Conservation (phyloP, 331 rosid genomes). For the Arachis monticola region DNA sequence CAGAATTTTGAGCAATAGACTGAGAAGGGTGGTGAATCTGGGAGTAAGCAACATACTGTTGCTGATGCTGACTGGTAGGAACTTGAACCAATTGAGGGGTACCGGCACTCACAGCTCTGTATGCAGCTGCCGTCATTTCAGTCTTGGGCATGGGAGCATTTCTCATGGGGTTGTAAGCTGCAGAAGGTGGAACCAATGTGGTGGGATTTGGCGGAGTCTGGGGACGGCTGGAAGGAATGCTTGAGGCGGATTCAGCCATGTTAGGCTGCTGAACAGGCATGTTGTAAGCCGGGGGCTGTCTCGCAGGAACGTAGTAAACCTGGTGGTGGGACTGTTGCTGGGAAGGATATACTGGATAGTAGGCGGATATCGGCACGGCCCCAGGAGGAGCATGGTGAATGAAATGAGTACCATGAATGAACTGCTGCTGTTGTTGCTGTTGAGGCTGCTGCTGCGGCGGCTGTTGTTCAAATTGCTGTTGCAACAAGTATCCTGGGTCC, state of each 20-base stretch:
- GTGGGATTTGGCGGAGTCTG: constrained; percentile 68
- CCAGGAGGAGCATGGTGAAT: constrained; percentile 66
- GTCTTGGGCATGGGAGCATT: constrained; percentile 67
- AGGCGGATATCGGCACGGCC: constrained; percentile 56
- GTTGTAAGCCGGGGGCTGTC: constrained; percentile 79
- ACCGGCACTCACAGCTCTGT: constrained; percentile 67
- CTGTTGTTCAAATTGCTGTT: constrained; percentile 53
- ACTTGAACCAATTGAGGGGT: constrained; percentile 76
- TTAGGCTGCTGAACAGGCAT: constrained; percentile 70
- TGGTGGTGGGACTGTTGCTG: constrained; percentile 77
- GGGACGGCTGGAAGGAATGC: constrained; percentile 58
- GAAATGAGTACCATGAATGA: constrained; percentile 77
- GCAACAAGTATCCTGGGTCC: constrained; percentile 57
- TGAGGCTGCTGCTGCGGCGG: constrained; percentile 24
- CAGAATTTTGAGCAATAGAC: constrained; percentile 63
- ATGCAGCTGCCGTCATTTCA: constrained; percentile 66
- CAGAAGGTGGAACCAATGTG: constrained; percentile 49
- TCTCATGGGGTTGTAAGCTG: constrained; percentile 65
- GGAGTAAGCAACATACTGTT: constrained; percentile 68
- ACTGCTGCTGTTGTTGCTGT: constrained; percentile 56
- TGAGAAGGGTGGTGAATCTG: constrained; percentile 91
- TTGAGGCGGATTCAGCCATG: constrained; percentile 56
- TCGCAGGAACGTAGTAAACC: constrained; percentile 74
- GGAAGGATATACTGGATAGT: constrained; percentile 81
- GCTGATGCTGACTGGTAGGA: constrained; percentile 67